Percentiles rank a stretch among this genome's conserved stretches.
Evolutionary conservation across 1,284 basidiomycete genomes (phyloP).

Genomic region (Ganoderma boninense): DNA sequence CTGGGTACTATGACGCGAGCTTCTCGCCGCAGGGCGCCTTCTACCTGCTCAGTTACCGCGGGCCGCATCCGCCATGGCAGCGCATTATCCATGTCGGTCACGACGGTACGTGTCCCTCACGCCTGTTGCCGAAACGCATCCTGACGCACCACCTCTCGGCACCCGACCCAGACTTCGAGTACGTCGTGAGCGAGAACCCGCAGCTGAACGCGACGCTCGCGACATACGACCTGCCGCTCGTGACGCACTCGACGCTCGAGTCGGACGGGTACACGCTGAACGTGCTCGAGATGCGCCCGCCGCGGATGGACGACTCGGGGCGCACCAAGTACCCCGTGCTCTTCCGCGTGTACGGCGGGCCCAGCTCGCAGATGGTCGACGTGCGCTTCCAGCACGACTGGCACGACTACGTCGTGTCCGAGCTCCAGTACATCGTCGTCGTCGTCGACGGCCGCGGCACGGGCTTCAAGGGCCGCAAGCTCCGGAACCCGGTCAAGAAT

Average conservation of each 20-base stretch:
- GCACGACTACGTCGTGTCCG: conserved; percentile 87
- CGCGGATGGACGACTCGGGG: conserved; percentile 91
- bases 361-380: conserved; percentile 82
- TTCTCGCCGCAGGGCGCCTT: conserved; percentile 90
- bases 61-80: conserved; percentile 90
- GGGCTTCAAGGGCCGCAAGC: conserved; percentile 84
- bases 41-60: conserved; percentile 83
- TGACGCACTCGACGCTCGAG: conserved; percentile 75
- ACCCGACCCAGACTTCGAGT: conserved; percentile 57
- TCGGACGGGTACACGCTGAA: conserved; percentile 88
- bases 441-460: conserved; percentile 95
- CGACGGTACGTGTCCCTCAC: conserved; percentile 52
- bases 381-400: conserved; percentile 78
- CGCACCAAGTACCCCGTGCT: conserved; percentile 94
- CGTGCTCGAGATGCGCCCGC: conserved; percentile 90
- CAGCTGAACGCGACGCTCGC: conserved; percentile 73
- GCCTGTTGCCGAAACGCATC: not conserved
- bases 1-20: conserved; percentile 70
- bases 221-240: conserved; percentile 76
- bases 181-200: conserved; percentile 79
- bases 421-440: conserved; percentile 87
- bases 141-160: not conserved
- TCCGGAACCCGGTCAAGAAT: conserved; percentile 86
- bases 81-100: conserved; percentile 75
- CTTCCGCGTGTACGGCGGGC: conserved; percentile 91